phyloP scores from a whole-genome alignment of 2,329 filamentous ascomycete genomes.

The Penicillium sp. region DNA sequence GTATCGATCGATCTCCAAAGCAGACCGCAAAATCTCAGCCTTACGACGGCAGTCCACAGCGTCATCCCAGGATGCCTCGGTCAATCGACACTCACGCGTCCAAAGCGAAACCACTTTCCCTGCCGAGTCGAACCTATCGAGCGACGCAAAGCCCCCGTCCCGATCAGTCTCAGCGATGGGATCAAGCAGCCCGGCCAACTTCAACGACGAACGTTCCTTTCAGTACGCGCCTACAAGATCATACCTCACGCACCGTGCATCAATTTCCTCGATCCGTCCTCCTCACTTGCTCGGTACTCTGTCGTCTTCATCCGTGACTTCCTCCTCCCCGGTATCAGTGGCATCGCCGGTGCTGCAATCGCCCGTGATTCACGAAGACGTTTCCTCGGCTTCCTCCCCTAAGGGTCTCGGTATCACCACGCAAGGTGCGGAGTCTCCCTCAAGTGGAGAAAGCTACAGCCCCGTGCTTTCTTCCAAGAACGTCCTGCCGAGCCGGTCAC shows the following conservation, averaged over 20 bases:
- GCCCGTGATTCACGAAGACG: constrained; percentile 10
- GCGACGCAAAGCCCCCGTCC: constrained; percentile 42
- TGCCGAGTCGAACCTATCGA: constrained; percentile 27
- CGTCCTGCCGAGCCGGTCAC: constrained; percentile 55
- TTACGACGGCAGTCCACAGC: constrained; percentile 37
- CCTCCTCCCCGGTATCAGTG: constrained; percentile 1
- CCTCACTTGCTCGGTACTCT: constrained; percentile 6
- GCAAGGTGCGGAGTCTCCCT: constrained; percentile 25
- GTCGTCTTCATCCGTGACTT: constrained; percentile 2
- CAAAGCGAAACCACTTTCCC: constrained; percentile 56
- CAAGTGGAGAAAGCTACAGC: constrained; percentile 29
- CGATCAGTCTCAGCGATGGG: constrained; percentile 58
- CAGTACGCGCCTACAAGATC: constrained; percentile 26
- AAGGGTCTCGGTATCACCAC: constrained; percentile 25
- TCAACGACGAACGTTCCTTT: constrained; percentile 31
- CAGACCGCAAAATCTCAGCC: constrained; percentile 42
- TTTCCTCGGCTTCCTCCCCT: constrained; percentile 17
- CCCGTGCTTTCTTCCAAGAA: constrained; percentile 29
- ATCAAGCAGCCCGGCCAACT: constrained; percentile 28
- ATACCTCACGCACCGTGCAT: constrained; percentile 29
- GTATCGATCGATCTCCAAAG: constrained; percentile 38
- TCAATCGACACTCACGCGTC: constrained; percentile 53
- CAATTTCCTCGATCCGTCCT: constrained; percentile 37
- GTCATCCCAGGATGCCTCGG: constrained; percentile 29
- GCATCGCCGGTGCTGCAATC: neutral